Conservation (phyloP, 345 rosid species). For the Streptanthus diversifolius region DNA sequence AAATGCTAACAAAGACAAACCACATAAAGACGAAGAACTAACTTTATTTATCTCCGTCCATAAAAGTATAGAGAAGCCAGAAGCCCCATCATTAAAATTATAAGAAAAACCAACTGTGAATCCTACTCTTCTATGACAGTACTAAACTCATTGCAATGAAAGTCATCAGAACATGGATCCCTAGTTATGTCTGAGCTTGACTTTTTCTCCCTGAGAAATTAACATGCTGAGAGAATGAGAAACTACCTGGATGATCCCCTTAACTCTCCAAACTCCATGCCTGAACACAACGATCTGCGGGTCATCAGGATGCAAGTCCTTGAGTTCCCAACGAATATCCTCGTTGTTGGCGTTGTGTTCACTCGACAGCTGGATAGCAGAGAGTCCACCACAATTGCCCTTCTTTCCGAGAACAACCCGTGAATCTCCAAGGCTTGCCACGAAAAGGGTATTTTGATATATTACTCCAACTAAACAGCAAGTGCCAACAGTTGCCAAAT, state of each 20-base stretch:
- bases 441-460: conserved; percentile 64
- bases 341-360: conserved; percentile 90
- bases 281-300: conserved; percentile 74
- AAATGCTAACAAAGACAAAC: not conserved
- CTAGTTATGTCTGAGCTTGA: not conserved
- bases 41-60: not conserved
- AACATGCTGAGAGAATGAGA: not conserved
- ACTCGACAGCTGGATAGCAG: conserved; percentile 75
- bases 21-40: not conserved
- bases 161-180: not conserved
- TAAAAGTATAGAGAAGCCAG: not conserved
- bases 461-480: conserved; percentile 92
- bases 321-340: conserved; percentile 76
- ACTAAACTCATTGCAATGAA: not conserved
- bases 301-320: conserved; percentile 77
- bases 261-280: conserved; percentile 98
- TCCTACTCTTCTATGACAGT: not conserved
- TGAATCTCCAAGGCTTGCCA: conserved; percentile 88
- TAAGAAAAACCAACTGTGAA: not conserved
- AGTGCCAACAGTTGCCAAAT: conserved; percentile 71
- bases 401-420: conserved; percentile 82
- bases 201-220: not conserved
- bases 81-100: not conserved
- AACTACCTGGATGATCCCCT: conserved; percentile 83
- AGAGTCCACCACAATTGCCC: conserved; percentile 60